Evolutionary conservation across 495 filamentous ascomycete genomes (phyloP).

Genomic region (Polyplosphaeria fusca): DNA sequence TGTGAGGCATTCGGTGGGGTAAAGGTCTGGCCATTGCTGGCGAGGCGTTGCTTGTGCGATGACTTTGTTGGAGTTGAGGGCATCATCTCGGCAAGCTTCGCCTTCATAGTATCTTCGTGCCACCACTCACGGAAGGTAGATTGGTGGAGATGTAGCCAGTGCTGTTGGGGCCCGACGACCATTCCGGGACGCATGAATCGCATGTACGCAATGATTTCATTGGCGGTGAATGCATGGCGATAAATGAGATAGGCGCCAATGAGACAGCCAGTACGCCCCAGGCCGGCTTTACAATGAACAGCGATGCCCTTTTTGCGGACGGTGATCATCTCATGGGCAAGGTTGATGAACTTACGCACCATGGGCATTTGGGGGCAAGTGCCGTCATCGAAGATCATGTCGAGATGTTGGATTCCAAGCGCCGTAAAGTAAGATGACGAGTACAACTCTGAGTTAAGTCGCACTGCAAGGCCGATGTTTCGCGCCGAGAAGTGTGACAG

Average conservation of each 20-base stretch:
- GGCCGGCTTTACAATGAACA: constrained; percentile 96
- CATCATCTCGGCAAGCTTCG: constrained; percentile 58
- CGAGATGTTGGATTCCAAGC: constrained; percentile 88
- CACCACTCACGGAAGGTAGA: constrained; percentile 96
- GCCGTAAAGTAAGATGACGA: constrained; percentile 92
- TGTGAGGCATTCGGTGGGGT: constrained; percentile 79
- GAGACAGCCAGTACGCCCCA: constrained; percentile 93
- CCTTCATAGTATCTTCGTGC: constrained; percentile 81
- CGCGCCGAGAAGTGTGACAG: constrained; percentile 80
- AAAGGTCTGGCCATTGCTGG: constrained; percentile 61
- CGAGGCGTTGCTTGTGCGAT: constrained; percentile 49
- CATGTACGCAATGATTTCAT: constrained; percentile 98
- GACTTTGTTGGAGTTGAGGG: constrained; percentile 78
- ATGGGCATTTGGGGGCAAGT: constrained; percentile 85
- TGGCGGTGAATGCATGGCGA: constrained; percentile 95
- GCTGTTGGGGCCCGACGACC: constrained; percentile 99
- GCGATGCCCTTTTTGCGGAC: constrained; percentile 84
- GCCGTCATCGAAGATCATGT: constrained; percentile 99
- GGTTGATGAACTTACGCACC: constrained; percentile 87
- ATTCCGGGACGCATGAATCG: constrained; percentile 99
- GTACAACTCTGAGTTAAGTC: constrained; percentile 94
- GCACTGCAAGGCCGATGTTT: constrained; percentile 88
- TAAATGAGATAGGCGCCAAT: constrained; percentile 99
- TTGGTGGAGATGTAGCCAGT: constrained; percentile 98
- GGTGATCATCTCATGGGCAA: constrained; percentile 91